Evolutionary conservation across 1,284 basidiomycete species (phyloP), one percentile per base, ranked within the genome.

Genomic region (Pterulicium gracile): DNA sequence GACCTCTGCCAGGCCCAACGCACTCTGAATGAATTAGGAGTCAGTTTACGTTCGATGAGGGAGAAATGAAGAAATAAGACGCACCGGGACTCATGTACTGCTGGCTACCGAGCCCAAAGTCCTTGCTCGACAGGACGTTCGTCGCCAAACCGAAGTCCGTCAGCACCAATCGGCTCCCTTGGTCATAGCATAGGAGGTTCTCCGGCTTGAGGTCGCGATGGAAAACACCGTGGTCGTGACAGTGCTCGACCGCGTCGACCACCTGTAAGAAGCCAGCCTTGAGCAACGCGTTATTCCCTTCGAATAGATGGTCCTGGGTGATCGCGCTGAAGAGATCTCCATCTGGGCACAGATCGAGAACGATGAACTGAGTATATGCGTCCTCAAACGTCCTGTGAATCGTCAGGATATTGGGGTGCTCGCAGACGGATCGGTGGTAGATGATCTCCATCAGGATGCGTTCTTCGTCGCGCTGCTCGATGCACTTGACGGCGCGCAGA

Each of bases 71-170:
- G 17, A 18, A 40, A 50, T 32, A 34, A 15, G 18, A 64, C 70
- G 52, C 53, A 76, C 75, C 75, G 47, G 79, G 79, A 51, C 73
- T 72, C 77, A 80, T 80, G 64, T 84, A 85, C 60, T 82, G 83
- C 14, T 78, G 77, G 49, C 73, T 79, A 41, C 83, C 83, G 46
- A 79, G 82, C 47, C 81, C 78, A 66, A 83, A 85, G 58, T 87
- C 83, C 17, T 67, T 68, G 51, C 75, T 79, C 47, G 63, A 61
- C 50, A 64, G 65, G 51, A 85, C 79, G 19, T 72, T 75, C 3
- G 84, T 88, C n/a, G 83, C 82, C 19, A 87, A 69, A 3, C 84
- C 84, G 59, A 87, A 88, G 63, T 88, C 84, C 44, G 81, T 81
- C 47, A 88, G 65, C 40, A 77, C 70, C 36, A 87, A 71, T 49